phyloP scores from a whole-genome alignment of 2,329 filamentous ascomycete species.

The Blumeriella jaapii region DNA sequence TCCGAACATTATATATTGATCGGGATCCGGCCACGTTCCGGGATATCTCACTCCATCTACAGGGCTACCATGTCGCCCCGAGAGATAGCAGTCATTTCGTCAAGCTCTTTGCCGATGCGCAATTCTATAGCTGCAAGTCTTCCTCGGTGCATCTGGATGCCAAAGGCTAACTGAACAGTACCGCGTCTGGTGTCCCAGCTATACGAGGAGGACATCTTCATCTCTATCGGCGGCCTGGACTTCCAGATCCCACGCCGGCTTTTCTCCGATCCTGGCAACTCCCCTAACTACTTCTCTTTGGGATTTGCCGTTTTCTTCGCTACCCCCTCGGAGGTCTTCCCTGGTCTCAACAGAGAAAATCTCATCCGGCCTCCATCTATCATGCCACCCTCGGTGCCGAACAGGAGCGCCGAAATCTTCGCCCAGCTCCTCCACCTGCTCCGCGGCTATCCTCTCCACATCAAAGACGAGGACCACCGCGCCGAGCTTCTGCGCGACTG shows the following conservation, averaged over 20 bases:
- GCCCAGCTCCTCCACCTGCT: slow-evolving; percentile 71
- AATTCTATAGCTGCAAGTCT: slow-evolving; percentile 73
- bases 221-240: slow-evolving; percentile 74
- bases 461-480: slow-evolving; percentile 66
- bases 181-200: slow-evolving; percentile 83
- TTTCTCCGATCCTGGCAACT: slow-evolving; percentile 75
- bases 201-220: slow-evolving; percentile 84
- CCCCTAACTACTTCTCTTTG: slow-evolving; percentile 91
- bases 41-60: slow-evolving; percentile 82
- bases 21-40: slow-evolving; percentile 80
- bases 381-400: slow-evolving; percentile 67
- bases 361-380: slow-evolving; percentile 83
- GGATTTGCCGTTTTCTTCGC: slow-evolving; percentile 85
- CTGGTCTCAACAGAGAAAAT: slow-evolving; percentile 61
- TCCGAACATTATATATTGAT: slow-evolving; percentile 88
- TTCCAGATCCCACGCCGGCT: slow-evolving; percentile 87
- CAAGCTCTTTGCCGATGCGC: slow-evolving; percentile 83
- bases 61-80: slow-evolving; percentile 80
- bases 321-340: slow-evolving; percentile 68
- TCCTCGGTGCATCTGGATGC: not conserved
- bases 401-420: slow-evolving; percentile 74
- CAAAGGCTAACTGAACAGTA: slow-evolving; percentile 38
- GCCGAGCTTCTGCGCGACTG: slow-evolving; percentile 71
- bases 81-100: slow-evolving; percentile 80
- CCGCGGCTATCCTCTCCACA: slow-evolving; percentile 70